Base-by-base conservation (phyloP, 805 yeast species). In the Dipodascopsis uninucleata region DNA sequence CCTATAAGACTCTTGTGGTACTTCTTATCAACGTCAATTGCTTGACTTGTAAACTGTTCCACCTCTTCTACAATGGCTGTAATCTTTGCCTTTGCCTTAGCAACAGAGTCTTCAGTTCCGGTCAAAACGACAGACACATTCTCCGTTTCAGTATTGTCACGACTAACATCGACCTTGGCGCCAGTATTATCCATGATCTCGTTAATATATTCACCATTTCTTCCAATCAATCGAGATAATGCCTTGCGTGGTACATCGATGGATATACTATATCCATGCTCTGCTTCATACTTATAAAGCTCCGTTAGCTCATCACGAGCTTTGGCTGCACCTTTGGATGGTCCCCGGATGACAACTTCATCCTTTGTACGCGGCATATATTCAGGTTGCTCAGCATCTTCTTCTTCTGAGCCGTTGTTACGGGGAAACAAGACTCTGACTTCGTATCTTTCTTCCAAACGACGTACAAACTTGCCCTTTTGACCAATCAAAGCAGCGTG, bases 191-290 rank as follows among this genome's bases (percentile, higher is more conserved):
- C 88, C 50, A 85, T 77, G 46, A 94, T 81, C 60, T 83, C 85
- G 52, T 81, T 84, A 59, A 93, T 82, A 40, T 75, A 76, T 50
- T 85, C 90, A 62, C 97, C 97, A 49, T 74, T 72, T 60, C 84
- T 87, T 59, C 98, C 98, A 62, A 93, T 88, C 47, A 93, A 80
- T 61, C 87, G 75, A 17, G 96, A 75, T 48, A 90, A 75, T n/a
- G 87, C 81, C 49, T 74, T 77, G 33, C 73, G 63, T 29, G 96
- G 94, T 40, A 93, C 81, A 36, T 68, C 62, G 31, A 90, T 63
- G n/a, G 70, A 67, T 53, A 78, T 72, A 46, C 76, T 74, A 67
- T 78, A 77, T 14, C 95, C 90, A 61, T 88, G 86, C 57, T 85
- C 95, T 59, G 76, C 81, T 66, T 89, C 97, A 64, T 82, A 93